Evolutionary conservation across 1,284 basidiomycete genomes (phyloP), one percentile per base, ranked within the genome.

Genomic region (Ustilago nuda): DNA sequence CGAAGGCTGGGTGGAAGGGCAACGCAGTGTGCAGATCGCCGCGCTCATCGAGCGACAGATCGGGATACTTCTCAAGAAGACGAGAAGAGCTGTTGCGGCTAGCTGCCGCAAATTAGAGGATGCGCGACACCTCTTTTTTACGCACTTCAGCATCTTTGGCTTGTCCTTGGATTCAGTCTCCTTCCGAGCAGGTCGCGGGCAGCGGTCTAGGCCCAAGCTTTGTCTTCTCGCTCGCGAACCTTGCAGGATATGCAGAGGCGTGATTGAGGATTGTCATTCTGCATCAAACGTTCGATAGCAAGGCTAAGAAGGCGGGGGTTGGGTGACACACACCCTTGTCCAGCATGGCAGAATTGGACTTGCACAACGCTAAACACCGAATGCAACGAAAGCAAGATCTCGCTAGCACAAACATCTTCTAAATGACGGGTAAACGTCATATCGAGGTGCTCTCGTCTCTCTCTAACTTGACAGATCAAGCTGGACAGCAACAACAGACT

Each of bases 81-180:
- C 12, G 15, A 17, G 15, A 17, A 48, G 46, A 48, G 43, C 8
- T 30, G 30, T n/a, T 52, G 50, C 50, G 50, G 50, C 50, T 33
- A 33, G 12, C 30, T 33, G 50, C 50, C 50, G 30, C 50, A 15
- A 12, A 15, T 27, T 8, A 52, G 50, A 32, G 33, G 50, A 33
- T 13, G 50, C 30, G 12, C 50, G 30, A 48, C 23, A 48, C 19
- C 46, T 48, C 46, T 48, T 48, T 23, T 23, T 48, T 48, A 48
- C 46, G 46, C 46, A 23, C 27, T 30, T 8, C 46, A 8, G 13
- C 13, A 9, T 13, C 13, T 23, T 27, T 13, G 11, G 8, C 19
- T 23, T 12, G 23, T 11, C n/a, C 27, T 9, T 48, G 0, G n/a
- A 8, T 23, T 8, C 8, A 23, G 19, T 48, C 13, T 48, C 12